Percentiles rank a stretch among this genome's conserved stretches.
These are phyloP conservation scores for Candida sanyaensis DNA, from an alignment of 1,139 yeast species.

Conservation along the genomic window DNA sequence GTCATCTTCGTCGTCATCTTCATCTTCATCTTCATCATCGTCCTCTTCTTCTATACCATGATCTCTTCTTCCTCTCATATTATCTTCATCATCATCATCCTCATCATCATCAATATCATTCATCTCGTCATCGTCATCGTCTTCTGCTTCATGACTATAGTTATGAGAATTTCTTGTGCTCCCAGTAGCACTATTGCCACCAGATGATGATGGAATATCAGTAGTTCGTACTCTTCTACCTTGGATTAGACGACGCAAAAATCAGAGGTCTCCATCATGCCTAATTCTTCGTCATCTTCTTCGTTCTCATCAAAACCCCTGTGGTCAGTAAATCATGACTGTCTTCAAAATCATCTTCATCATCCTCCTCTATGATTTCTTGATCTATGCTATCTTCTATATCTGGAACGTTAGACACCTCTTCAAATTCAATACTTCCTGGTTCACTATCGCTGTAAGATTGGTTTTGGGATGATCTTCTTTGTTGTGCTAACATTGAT, in stretches of 20 bases:
- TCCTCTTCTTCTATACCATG: conserved; percentile 19
- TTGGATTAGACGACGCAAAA: conserved; percentile 25
- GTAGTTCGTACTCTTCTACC: conserved; percentile 17
- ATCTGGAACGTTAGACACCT: conserved; percentile 4
- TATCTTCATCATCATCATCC: neutral
- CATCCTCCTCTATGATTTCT: conserved; percentile 11
- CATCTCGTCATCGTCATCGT: neutral
- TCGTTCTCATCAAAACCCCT: conserved; percentile 20
- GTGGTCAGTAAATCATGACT: conserved; percentile 18
- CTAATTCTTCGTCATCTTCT: conserved; percentile 21
- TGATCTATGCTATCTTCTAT: conserved; percentile 8
- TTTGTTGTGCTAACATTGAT: conserved; percentile 21
- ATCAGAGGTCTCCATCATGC: conserved; percentile 26
- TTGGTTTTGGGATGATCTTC: conserved; percentile 12
- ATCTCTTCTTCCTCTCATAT: conserved; percentile 21
- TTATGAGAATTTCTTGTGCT: neutral
- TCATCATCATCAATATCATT: conserved; percentile 17
- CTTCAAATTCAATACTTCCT: conserved; percentile 5
- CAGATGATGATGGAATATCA: conserved; percentile 7
- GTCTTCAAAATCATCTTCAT: conserved; percentile 20
- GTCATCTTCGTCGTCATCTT: conserved; percentile 19
- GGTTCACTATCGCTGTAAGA: conserved; percentile 6
- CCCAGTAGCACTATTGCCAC: neutral
- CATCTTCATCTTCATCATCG: conserved; percentile 4
- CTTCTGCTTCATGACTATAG: conserved; percentile 19